Base-by-base conservation (phyloP, 2,329 filamentous ascomycete genomes). In the Gaeumannomyces tritici region DNA sequence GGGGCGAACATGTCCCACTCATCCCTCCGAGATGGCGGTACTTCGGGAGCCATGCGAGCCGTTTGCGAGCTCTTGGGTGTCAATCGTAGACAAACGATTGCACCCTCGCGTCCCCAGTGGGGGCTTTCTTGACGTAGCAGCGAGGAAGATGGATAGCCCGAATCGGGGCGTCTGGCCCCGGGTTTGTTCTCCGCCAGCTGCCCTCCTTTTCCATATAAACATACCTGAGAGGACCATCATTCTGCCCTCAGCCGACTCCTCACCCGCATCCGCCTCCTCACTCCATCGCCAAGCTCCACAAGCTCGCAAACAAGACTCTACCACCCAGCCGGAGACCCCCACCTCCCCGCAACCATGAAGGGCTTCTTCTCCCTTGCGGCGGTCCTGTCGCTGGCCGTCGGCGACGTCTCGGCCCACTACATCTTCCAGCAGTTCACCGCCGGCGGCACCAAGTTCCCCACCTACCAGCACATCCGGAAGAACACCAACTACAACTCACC, bases 401-500 rank as follows among this genome's bases (percentile, higher is more conserved):
- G 69, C 63, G 64, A 71, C 15, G 75, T 69, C 9, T 73, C 72
- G 2, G 75, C 69, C 2, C 75, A 77, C 64, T 78, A 78, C 70
- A 76, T 77, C 66, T 77, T 77, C 70, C 71, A 77, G 64, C 70
- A 74, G 64, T 65, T 77, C 57, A 70, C 69, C 7, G 64, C 73
- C 24, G 74, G 70, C 42, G 64, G 69, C 18, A 69, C 69, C 8
- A 66, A 75, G 65, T 75, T 70, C 58, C 66, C 65, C 29, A 66
- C 70, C 4, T 77, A 72, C 66, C 68, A 77, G 65, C 73, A 77
- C 65, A 74, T 81, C 67, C 74, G 79, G 59, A 71, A 75, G 64
- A 80, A 80, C 71, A 75, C 70, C 63, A 81, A 80, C 75, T 72
- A 75, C 66, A 80, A 80, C 73, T 79, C 76, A 8, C 78, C 77